Percentiles rank a stretch among this genome's conserved stretches.
phyloP scores from a whole-genome alignment of 192 early-diverging fungal genomes.

The Backusella tarrabulga region DNA sequence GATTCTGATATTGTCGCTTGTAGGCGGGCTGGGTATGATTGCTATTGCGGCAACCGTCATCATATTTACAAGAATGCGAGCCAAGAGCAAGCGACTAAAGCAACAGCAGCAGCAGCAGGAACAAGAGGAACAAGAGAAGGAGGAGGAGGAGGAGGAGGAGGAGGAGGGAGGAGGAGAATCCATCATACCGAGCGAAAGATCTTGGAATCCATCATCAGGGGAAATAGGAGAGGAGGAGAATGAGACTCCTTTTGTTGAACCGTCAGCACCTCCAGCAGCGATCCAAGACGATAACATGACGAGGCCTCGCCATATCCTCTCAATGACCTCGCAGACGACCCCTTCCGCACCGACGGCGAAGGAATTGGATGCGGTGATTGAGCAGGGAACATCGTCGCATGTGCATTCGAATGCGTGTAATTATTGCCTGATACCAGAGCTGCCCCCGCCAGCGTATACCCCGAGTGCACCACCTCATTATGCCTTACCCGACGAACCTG shows the following conservation, averaged over 20 bases:
- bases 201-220: background rate
- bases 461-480: slow-evolving; percentile 26
- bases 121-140: background rate
- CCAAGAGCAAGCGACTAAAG: background rate
- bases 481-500: slow-evolving; percentile 9
- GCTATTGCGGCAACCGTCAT: slow-evolving; percentile 19
- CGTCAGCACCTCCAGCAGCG: slow-evolving; percentile 20
- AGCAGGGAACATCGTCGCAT: background rate
- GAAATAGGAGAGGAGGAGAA: background rate
- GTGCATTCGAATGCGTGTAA: background rate
- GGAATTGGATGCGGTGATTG: slow-evolving; percentile 7
- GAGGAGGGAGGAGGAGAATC: background rate
- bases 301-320: background rate
- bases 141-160: background rate
- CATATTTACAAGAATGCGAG: slow-evolving; percentile 18
- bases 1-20: slow-evolving; percentile 21
- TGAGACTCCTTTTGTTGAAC: background rate
- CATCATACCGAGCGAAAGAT: background rate
- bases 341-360: slow-evolving; percentile 32
- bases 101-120: background rate
- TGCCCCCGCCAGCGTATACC: slow-evolving; percentile 31
- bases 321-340: slow-evolving; percentile 1
- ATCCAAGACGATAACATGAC: background rate
- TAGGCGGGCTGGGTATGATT: slow-evolving; percentile 19
- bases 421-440: background rate